phyloP scores from a whole-genome alignment of 352 stramenopile species.

The Globisporangium middletonii region DNA sequence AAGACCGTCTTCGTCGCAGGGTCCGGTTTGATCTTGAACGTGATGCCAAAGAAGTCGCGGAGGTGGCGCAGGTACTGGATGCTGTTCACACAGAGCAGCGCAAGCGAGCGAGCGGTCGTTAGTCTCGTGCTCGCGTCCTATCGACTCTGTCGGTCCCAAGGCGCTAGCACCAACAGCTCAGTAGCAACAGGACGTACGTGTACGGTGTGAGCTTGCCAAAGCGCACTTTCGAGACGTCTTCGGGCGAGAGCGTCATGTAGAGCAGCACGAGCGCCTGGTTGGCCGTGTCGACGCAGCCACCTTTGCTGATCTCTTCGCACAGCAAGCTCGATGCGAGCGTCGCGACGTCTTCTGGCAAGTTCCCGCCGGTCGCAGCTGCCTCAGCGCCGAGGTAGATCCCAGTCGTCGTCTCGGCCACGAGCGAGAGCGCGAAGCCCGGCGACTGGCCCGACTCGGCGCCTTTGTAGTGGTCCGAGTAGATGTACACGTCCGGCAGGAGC shows the following conservation, averaged over 20 bases:
- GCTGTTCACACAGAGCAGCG: slow-evolving; percentile 19
- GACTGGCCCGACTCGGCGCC: slow-evolving; percentile 83
- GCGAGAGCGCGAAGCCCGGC: slow-evolving; percentile 89
- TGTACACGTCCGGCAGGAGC: slow-evolving; percentile 99
- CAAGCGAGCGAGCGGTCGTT: background rate
- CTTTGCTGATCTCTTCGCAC: slow-evolving; percentile 95
- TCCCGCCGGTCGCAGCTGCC: slow-evolving; percentile 73
- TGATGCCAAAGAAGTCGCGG: slow-evolving; percentile 91
- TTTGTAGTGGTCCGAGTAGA: slow-evolving; percentile 99
- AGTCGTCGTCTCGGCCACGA: slow-evolving; percentile 98
- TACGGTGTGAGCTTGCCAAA: slow-evolving; percentile 86
- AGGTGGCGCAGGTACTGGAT: slow-evolving; percentile 88
- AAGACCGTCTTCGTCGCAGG: slow-evolving; percentile 88
- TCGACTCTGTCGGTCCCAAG: too few species aligned
- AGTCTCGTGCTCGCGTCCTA: background rate
- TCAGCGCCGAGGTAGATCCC: slow-evolving; percentile 93
- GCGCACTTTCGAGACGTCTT: slow-evolving; percentile 95
- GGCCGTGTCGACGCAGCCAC: slow-evolving; percentile 92
- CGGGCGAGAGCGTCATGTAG: slow-evolving; percentile 96
- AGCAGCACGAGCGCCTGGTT: slow-evolving; percentile 95
- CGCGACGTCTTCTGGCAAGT: slow-evolving; percentile 96
- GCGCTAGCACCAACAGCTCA: too few species aligned
- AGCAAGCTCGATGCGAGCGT: slow-evolving; percentile 90
- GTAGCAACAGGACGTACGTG: slow-evolving; percentile 35
- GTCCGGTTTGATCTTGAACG: slow-evolving; percentile 91